Evolutionary conservation across 331 rosid genomes (phyloP), one percentile per base, ranked within the genome.

Genomic region (Telfairia occidentalis): DNA sequence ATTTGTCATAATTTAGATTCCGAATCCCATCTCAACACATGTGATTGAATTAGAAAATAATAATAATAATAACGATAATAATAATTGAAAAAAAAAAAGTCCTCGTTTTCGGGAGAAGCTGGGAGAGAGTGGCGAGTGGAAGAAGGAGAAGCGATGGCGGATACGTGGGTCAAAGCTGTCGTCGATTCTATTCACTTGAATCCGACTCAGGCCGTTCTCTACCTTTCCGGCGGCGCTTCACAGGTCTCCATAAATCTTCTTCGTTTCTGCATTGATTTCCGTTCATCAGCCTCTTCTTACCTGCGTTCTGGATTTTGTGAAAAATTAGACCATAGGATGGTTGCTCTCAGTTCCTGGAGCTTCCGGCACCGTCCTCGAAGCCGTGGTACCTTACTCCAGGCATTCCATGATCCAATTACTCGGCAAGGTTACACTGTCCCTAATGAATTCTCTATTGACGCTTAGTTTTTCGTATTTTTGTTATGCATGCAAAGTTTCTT

Each of bases 261-360:
- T 4, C 40, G 3, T 58, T 38, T 32, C 45, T 23, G 32, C 13
- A 46, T 29, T 48, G 19, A 57, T 76, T 23, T 9, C 16, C 34
- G 4, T 46, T 81, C 2, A 53, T 13, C 57, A 23, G 2, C 8
- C 55, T n/a, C 5, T 45, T 21, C 48, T 21, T 5, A 43, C 57
- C 4, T 50, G 23, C 18, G 1, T 72, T 29, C 26, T n/a, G 28
- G 12, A 43, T 74, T 42, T 5, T 28, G 3, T 43, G 18, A 28
- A 8, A 35, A 58, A 55, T 73, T 77, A 92, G 96, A 82, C 75
- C 26, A 23, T 89, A 12, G 92, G 96, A 49, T 91, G 82, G 83
- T 78, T 94, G 46, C 83, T 94, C 6, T 85, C 97, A 6, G 87
- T 82, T 73, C 92, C 97, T 0, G 98, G 98, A 76, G 97, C 97